Percentiles rank a stretch among this genome's conserved stretches.
phyloP scores from a whole-genome alignment of 2,329 filamentous ascomycete genomes.

The Tympanopsis confertula region DNA sequence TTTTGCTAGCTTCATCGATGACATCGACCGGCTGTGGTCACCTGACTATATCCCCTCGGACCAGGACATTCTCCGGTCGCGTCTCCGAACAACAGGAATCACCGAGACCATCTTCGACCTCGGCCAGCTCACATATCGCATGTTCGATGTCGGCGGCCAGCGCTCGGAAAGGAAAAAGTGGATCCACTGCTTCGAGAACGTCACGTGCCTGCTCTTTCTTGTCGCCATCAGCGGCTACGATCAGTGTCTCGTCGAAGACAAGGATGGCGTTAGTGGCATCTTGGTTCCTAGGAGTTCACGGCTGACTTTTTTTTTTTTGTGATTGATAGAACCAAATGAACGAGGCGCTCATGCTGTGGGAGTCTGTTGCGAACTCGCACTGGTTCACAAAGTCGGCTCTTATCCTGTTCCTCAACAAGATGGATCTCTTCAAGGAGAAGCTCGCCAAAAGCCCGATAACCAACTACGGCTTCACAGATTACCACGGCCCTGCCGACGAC shows the following conservation, averaged over 20 bases:
- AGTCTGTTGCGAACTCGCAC: conserved; percentile 74
- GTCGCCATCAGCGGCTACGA: conserved; percentile 95
- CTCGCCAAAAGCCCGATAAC: conserved; percentile 59
- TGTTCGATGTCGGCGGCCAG: conserved; percentile 93
- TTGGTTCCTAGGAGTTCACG: not conserved
- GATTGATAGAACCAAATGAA: conserved; percentile 72
- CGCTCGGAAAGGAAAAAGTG: conserved; percentile 92
- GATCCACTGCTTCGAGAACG: conserved; percentile 94
- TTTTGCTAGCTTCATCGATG: conserved; percentile 63
- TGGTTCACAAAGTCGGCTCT: conserved; percentile 76
- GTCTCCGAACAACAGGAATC: conserved; percentile 86
- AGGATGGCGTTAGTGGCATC: conserved; percentile 66
- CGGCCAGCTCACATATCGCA: conserved; percentile 83
- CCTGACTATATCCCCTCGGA: conserved; percentile 79
- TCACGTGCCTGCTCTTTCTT: conserved; percentile 83
- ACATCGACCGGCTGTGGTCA: conserved; percentile 64
- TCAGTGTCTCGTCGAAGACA: conserved; percentile 89
- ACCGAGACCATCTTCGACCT: conserved; percentile 91
- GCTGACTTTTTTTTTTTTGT: conserved; percentile 10
- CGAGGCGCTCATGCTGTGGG: conserved; percentile 76
- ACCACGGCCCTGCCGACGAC: conserved; percentile 59
- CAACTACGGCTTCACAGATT: conserved; percentile 67
- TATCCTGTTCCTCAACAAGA: conserved; percentile 80
- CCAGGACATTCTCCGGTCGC: conserved; percentile 84
- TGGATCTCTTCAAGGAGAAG: conserved; percentile 75